Evolutionary conservation across 768 basidiomycete species (phyloP).

Genomic region (Serendipita sp.): DNA sequence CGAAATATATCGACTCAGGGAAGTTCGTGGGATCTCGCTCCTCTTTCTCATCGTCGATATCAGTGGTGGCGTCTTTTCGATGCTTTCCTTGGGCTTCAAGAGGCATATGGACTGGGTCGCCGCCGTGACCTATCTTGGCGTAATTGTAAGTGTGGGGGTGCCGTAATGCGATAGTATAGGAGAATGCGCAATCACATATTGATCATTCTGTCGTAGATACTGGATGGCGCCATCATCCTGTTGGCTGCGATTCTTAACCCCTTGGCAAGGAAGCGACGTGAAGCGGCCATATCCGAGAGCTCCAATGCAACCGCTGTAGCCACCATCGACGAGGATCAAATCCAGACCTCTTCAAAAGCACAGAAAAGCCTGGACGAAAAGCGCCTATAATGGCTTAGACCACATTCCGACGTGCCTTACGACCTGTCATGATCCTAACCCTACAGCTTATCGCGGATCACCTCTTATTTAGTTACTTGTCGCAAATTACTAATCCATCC

Average conservation of each 20-base stretch:
- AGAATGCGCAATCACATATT: background rate
- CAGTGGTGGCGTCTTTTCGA: slow-evolving; percentile 52
- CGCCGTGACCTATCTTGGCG: slow-evolving; percentile 42
- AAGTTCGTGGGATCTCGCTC: slow-evolving; percentile 53
- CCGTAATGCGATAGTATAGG: background rate
- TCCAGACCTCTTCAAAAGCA: too few species aligned
- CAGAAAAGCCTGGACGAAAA: too few species aligned
- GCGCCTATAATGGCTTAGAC: too few species aligned
- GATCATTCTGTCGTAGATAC: slow-evolving; percentile 23
- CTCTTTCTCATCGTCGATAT: slow-evolving; percentile 55
- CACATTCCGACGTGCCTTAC: too few species aligned
- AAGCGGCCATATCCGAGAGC: background rate
- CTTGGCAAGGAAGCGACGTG: slow-evolving; percentile 25
- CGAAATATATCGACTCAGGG: slow-evolving; percentile 50
- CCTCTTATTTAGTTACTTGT: too few species aligned
- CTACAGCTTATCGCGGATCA: too few species aligned
- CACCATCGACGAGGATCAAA: too few species aligned
- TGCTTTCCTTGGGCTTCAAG: slow-evolving; percentile 54
- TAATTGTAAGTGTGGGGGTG: slow-evolving; percentile 30
- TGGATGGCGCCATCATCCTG: slow-evolving; percentile 46
- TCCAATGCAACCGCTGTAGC: too few species aligned
- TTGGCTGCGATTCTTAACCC: slow-evolving; percentile 54
- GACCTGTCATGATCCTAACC: too few species aligned
- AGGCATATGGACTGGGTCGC: slow-evolving; percentile 46
- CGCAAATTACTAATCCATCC: too few species aligned